Conservation (phyloP, 768 basidiomycete genomes). For the Lactifluus hygrophoroides region DNA sequence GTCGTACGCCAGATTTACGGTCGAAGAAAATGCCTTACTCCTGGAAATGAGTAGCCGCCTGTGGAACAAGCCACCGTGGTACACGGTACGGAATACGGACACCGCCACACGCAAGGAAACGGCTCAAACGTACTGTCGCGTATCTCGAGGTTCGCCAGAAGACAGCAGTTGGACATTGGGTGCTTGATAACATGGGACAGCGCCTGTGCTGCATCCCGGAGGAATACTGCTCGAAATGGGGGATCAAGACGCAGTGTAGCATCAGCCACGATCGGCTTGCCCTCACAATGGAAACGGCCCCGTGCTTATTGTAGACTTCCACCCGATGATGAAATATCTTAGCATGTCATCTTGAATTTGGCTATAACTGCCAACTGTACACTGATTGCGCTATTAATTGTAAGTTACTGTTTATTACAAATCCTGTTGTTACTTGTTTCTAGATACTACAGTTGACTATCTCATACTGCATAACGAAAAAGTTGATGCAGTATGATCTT, state of each 20-base stretch:
- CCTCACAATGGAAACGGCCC: background rate
- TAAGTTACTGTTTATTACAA: no score
- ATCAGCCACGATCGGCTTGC: constrained; percentile 2
- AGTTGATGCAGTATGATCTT: no score
- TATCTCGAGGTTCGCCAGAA: constrained; percentile 6
- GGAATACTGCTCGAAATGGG: constrained; percentile 11
- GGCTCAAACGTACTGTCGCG: background rate
- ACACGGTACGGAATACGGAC: constrained; percentile 8
- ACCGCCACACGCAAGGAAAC: background rate
- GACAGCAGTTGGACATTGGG: constrained; percentile 2
- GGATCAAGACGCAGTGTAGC: background rate
- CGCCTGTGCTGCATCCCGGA: constrained; percentile 13
- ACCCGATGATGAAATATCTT: constrained; percentile 7
- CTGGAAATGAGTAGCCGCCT: constrained; percentile 8
- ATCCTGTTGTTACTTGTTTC: no score
- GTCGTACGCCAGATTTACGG: constrained; percentile 3
- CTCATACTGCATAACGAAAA: no score
- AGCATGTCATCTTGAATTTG: background rate
- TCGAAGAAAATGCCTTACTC: background rate
- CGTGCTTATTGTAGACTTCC: constrained; percentile 2
- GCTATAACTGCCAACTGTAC: no score
- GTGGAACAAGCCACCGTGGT: constrained; percentile 10
- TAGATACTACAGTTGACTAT: no score
- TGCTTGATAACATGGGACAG: constrained; percentile 11
- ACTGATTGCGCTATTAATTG: no score